Conservation (phyloP, 78 protist species). For the Bigelowiella natans region DNA sequence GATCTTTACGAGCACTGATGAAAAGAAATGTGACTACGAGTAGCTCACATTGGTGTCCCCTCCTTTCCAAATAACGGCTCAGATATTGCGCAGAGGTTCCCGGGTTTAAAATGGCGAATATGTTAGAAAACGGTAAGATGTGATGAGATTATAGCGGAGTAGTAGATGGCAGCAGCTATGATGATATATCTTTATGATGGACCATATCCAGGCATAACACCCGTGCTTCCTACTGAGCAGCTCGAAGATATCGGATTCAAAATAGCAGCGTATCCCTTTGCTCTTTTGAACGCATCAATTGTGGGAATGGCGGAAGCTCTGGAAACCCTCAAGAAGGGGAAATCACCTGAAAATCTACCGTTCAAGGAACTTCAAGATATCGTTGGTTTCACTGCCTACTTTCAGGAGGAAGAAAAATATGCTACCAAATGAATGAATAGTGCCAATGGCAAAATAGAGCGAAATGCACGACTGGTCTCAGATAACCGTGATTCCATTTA, state of each 20-base stretch:
- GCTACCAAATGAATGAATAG: too few species aligned
- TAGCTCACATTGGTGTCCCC: too few species aligned
- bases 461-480: too few species aligned
- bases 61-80: too few species aligned
- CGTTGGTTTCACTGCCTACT: not conserved
- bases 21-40: too few species aligned
- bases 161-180: not conserved
- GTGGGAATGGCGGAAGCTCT: not conserved
- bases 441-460: too few species aligned
- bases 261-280: constrained; percentile 29
- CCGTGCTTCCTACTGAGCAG: not conserved
- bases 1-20: too few species aligned
- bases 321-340: not conserved
- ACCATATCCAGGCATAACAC: not conserved
- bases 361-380: not conserved
- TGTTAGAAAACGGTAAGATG: not conserved
- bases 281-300: not conserved
- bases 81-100: not conserved
- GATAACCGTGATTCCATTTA: too few species aligned
- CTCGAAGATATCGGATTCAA: not conserved
- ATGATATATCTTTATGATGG: not conserved
- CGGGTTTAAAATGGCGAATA: constrained; percentile 12
- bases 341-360: not conserved
- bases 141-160: too few species aligned
- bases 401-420: not conserved